A percentile compares a stretch with the other conserved stretches of the same genome.
phyloP scores from a whole-genome alignment of 2,329 filamentous ascomycete species.

The Fusarium continuum region DNA sequence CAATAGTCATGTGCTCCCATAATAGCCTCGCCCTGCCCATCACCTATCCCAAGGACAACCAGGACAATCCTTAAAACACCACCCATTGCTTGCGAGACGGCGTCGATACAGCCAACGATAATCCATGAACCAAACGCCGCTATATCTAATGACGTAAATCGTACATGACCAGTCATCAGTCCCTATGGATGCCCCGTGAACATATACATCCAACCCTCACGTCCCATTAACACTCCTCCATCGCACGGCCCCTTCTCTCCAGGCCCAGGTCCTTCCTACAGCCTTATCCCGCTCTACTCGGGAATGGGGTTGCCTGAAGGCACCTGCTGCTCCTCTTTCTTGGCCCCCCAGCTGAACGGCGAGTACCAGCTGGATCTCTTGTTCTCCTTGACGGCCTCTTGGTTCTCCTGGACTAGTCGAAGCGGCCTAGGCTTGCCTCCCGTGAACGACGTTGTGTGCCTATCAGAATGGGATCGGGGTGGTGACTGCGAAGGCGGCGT shows the following conservation, averaged over 20 bases:
- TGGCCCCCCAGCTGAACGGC: slow-evolving; percentile 62
- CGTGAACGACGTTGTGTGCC: slow-evolving; percentile 64
- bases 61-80: slow-evolving; percentile 26
- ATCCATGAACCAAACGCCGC: slow-evolving; percentile 46
- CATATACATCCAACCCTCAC: slow-evolving; percentile 42
- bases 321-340: slow-evolving; percentile 58
- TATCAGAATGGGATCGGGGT: slow-evolving; percentile 60
- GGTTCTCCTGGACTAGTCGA: slow-evolving; percentile 84
- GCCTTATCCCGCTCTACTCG: slow-evolving; percentile 42
- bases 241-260: slow-evolving; percentile 1
- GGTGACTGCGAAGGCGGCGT: slow-evolving; percentile 63
- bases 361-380: slow-evolving; percentile 72
- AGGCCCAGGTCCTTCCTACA: slow-evolving; percentile 4
- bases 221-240: slow-evolving; percentile 32
- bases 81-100: slow-evolving; percentile 36
- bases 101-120: slow-evolving; percentile 42
- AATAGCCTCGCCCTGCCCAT: slow-evolving; percentile 13
- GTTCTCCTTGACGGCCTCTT: slow-evolving; percentile 59
- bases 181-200: slow-evolving; percentile 38
- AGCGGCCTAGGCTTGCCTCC: slow-evolving; percentile 83
- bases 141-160: slow-evolving; percentile 46
- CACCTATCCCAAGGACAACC: slow-evolving; percentile 30
- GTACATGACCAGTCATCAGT: slow-evolving; percentile 44
- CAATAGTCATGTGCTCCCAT: slow-evolving; percentile 33
- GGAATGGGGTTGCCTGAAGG: slow-evolving; percentile 47